Evolutionary conservation across 495 filamentous ascomycete species (phyloP).

Genomic region (Stereocaulon alpinum): DNA sequence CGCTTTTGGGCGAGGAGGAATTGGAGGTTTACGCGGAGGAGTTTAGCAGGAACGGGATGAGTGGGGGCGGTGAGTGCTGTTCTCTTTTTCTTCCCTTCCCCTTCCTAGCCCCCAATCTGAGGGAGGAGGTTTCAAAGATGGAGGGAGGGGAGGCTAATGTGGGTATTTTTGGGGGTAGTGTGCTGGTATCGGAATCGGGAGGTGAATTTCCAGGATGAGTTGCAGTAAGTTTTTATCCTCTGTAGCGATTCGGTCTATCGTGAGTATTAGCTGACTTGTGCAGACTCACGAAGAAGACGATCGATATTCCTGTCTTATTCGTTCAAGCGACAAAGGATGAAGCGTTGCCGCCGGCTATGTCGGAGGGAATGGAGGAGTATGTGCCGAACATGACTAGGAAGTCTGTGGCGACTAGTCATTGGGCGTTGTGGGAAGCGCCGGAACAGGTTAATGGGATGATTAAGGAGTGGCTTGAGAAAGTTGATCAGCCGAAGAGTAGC

Average conservation of each 20-base stretch:
- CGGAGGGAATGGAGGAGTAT: constrained; percentile 53
- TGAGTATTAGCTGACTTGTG: background rate
- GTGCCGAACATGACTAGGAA: constrained; percentile 49
- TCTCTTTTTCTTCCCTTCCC: background rate
- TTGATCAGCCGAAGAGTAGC: constrained; percentile 23
- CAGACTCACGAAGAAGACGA: constrained; percentile 32
- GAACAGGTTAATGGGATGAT: constrained; percentile 43
- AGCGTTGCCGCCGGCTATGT: constrained; percentile 56
- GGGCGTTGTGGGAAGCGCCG: constrained; percentile 57
- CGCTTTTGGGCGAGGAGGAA: constrained; percentile 51
- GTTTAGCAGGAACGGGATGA: constrained; percentile 59
- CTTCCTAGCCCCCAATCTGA: too few species aligned
- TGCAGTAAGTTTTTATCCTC: constrained; percentile 29
- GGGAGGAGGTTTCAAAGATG: too few species aligned
- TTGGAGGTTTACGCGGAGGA: constrained; percentile 65
- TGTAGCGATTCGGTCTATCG: too few species aligned
- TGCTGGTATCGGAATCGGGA: constrained; percentile 73
- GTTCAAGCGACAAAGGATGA: constrained; percentile 59
- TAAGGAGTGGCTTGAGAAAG: constrained; percentile 38
- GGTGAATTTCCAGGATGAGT: constrained; percentile 70
- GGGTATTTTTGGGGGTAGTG: constrained; percentile 29
- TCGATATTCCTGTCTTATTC: constrained; percentile 63
- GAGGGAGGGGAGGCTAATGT: background rate
- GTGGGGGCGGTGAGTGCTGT: constrained; percentile 54
- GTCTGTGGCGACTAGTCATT: constrained; percentile 55